These are phyloP conservation scores for Malbranchea zuffiana DNA, from an alignment of 2,329 filamentous ascomycete species.

Conservation along the genomic window DNA sequence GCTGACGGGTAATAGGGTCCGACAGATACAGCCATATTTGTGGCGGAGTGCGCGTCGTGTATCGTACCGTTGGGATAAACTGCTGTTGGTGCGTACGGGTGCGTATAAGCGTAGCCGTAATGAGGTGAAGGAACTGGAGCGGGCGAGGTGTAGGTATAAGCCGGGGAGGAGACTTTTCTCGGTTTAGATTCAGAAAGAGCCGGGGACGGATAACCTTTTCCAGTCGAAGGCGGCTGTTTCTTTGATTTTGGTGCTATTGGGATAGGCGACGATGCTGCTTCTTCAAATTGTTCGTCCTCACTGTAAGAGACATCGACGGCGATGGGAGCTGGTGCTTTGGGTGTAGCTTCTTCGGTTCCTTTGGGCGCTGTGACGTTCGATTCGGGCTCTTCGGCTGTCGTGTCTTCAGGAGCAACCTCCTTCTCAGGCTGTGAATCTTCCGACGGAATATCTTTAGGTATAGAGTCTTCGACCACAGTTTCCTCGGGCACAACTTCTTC, in stretches of 20 bases:
- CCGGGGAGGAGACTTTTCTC: conserved; percentile 11
- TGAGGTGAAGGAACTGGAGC: conserved; percentile 16
- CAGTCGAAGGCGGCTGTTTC: conserved; percentile 6
- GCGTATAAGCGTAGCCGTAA: conserved; percentile 26
- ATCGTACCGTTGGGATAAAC: conserved; percentile 22
- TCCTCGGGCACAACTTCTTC: no score
- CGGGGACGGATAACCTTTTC: conserved; percentile 9
- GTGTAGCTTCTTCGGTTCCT: no score
- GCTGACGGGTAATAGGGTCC: conserved; percentile 17
- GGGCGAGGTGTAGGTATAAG: conserved; percentile 18
- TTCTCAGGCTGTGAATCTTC: no score
- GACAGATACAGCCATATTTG: conserved; percentile 13
- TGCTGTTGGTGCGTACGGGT: conserved; percentile 28
- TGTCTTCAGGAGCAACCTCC: no score
- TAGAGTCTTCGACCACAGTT: no score
- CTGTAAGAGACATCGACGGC: conserved; percentile 11
- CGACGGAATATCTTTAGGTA: no score
- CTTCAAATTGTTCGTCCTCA: conserved; percentile 7
- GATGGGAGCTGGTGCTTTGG: conserved; percentile 1
- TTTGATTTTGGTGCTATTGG: conserved; percentile 9
- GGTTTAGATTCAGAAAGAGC: conserved; percentile 11
- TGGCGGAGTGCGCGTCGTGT: conserved; percentile 22
- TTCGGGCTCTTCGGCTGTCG: no score
- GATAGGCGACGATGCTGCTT: conserved; percentile 5
- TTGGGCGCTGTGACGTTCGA: no score